Evolutionary conservation across 306 rosid genomes (phyloP).

Genomic region (Macrotyloma uniflorum): DNA sequence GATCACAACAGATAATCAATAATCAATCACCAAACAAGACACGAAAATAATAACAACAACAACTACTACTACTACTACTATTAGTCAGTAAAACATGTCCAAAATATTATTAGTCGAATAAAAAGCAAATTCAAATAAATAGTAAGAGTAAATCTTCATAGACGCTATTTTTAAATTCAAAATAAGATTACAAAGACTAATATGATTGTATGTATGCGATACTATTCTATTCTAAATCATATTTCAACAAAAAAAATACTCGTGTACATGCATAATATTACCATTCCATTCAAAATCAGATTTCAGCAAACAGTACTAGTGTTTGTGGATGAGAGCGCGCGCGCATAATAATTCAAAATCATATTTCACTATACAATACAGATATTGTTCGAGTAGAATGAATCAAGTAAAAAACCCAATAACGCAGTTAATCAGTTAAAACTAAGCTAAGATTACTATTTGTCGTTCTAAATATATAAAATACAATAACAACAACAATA

Average conservation of each 20-base stretch:
- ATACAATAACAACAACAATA: too few relatives aligned
- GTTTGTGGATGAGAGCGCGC: not conserved
- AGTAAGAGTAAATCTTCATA: not conserved
- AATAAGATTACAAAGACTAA: not conserved
- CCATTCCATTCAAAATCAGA: not conserved
- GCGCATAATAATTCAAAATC: not conserved
- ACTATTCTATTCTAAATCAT: not conserved
- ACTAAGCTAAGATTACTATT: not conserved
- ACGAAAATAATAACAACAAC: too few relatives aligned
- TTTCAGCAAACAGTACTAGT: not conserved
- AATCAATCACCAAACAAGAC: not conserved
- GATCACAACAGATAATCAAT: not conserved
- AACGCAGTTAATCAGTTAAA: not conserved
- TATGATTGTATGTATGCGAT: too few relatives aligned
- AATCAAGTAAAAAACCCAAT: not conserved
- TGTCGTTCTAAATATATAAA: too few relatives aligned
- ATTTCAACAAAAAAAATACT: too few relatives aligned
- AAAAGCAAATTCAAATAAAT: not conserved
- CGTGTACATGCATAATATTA: too few relatives aligned
- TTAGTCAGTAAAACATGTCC: too few relatives aligned
- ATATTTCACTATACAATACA: too few relatives aligned
- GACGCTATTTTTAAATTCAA: not conserved
- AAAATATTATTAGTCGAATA: not conserved
- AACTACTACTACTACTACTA: too few relatives aligned
- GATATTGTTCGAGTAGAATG: not conserved